Conservation (phyloP, 192 early-diverging fungal species). For the Backusella psychrophila region DNA sequence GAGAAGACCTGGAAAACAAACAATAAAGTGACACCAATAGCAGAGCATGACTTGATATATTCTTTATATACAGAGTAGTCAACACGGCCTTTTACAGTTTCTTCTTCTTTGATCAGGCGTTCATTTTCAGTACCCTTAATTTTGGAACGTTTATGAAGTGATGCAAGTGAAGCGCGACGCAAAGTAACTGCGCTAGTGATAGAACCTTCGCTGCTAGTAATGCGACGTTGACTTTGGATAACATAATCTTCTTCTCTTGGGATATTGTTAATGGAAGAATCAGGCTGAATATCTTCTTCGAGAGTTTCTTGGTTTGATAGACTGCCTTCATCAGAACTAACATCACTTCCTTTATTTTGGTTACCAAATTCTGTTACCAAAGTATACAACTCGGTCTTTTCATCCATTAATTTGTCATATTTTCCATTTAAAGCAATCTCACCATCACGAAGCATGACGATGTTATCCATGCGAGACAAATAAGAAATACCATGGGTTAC, state of each 20-base stretch:
- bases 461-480: slow-evolving; percentile 59
- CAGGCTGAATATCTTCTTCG: background rate
- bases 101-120: slow-evolving; percentile 75
- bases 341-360: slow-evolving; percentile 24
- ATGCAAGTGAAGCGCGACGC: slow-evolving; percentile 55
- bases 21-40: slow-evolving; percentile 54
- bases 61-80: slow-evolving; percentile 72
- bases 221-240: background rate
- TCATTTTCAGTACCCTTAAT: slow-evolving; percentile 27
- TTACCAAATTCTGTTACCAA: slow-evolving; percentile 77
- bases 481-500: slow-evolving; percentile 84
- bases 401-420: slow-evolving; percentile 63
- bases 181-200: slow-evolving; percentile 43
- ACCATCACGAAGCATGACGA: slow-evolving; percentile 77
- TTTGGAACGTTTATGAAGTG: slow-evolving; percentile 22
- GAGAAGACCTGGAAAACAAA: slow-evolving; percentile 54
- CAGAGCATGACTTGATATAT: slow-evolving; percentile 78
- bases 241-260: slow-evolving; percentile 28
- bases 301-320: slow-evolving; percentile 18
- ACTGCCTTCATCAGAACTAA: slow-evolving; percentile 19
- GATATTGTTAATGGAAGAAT: slow-evolving; percentile 18
- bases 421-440: slow-evolving; percentile 64
- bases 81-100: slow-evolving; percentile 80
- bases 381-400: slow-evolving; percentile 56
- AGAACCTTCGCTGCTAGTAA: slow-evolving; percentile 3